Evolutionary conservation across 2,329 filamentous ascomycete species (phyloP), one percentile per base, ranked within the genome.

Genomic region (Zasmidium angulare): DNA sequence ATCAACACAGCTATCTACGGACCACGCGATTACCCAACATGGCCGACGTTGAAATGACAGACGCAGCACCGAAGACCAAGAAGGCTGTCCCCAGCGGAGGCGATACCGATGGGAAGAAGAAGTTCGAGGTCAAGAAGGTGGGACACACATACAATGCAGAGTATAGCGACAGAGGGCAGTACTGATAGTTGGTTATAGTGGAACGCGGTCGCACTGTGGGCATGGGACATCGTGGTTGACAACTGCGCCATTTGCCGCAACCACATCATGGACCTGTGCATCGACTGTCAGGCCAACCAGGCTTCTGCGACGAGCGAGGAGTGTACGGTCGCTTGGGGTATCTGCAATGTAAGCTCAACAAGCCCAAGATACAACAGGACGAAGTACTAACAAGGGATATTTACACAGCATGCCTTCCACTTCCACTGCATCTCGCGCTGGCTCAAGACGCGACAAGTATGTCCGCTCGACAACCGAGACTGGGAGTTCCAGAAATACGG

Each of bases 401-500:
- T 14, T 56, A 10, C 53, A 59, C 71, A 99, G 95, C 95, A 99
- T 74, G 95, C 95, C 26, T 99, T 99, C 83, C 95, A 99, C 78
- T 99, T 99, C 80, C 95, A 99, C 81, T 99, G 95, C 82, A 99
- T 99, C 74, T 98, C 95, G 12, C 86, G 95, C 78, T 99, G 95
- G 95, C 82, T 99, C 60, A 99, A 99, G 84, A 96, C 95, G n/a
- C 88, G 95, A 74, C 95, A 98, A 75, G 95, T 99, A 52, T 99
- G 95, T 74, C 95, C 95, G 17, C 82, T 99, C 48, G 95, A 99
- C 79, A 99, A 99, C 80, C 84, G 93, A 70, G 95, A 99, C 77
- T 99, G 95, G 95, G 95, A 99, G 75, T 99, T 98, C 82, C 95
- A 99, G 79, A 99, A 98, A 78, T 99, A 99, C 75, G 95, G 95